Base-by-base conservation (phyloP, 331 rosid genomes). In the Saraca asoca region DNA sequence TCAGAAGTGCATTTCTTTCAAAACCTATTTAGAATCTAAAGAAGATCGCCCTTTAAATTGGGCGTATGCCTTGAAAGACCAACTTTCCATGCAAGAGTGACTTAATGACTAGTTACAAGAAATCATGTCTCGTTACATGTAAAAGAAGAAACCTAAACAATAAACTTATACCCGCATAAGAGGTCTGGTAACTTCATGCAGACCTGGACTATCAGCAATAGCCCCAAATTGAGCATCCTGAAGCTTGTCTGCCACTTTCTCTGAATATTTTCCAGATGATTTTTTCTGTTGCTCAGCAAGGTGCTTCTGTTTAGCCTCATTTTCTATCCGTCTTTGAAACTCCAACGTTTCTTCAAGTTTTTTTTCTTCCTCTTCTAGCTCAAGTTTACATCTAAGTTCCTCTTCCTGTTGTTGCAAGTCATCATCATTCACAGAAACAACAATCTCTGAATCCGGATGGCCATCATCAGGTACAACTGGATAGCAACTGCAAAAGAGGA, bases 321-420 rank as follows among this genome's bases (percentile, higher is more conserved):
- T 76, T 77, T 94, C 99, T 69, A 94, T 86, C 75, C 82, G 84
- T 49, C 97, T 82, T 59, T 94, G 99, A 75, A 78, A 87, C 80
- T 94, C 95, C 82, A 94, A 83, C 49, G 97, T 86, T 79, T 90
- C 99, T 85, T 90, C 95, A 64, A 94, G 96, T 80, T 78, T 90
- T 80, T 88, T 90, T 76, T 90, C 99, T 72, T 90, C 97, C 72
- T 73, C 96, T 83, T 94, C 95, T 45, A 90, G 84, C 79, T 90
- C 96, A 75, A 79, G 80, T 80, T 84, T 85, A 41, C 80, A 86
- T 75, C 90, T 86, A 72, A 78, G 64, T 67, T 90, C 99, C 79
- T 85, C 97, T 18, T 94, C 96, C 55, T 59, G 82, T 63, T 73
- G 96, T 72, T 82, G 85, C 73, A 84, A 74, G 71, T 88, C 84